A percentile compares a stretch with the other conserved stretches of the same genome.
These are phyloP conservation scores for Xylaria nigripes DNA, from an alignment of 495 filamentous ascomycete genomes.

Conservation along the genomic window DNA sequence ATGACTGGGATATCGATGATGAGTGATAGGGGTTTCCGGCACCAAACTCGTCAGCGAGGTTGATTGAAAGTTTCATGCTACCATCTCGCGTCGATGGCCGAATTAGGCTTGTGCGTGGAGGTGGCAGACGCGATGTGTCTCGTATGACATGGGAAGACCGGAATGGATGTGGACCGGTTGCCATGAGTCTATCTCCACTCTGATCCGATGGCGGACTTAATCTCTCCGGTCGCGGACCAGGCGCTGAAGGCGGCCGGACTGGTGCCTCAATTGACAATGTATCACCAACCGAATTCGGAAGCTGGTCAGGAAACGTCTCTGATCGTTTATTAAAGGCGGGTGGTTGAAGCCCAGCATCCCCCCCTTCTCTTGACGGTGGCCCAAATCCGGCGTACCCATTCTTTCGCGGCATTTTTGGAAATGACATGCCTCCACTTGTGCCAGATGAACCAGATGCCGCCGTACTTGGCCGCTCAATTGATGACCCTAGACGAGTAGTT, in stretches of 20 bases:
- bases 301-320: slow-evolving; percentile 52
- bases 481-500: slow-evolving; percentile 18
- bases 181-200: slow-evolving; percentile 12
- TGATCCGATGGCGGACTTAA: slow-evolving; percentile 27
- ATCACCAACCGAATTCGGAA: slow-evolving; percentile 34
- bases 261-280: slow-evolving; percentile 21
- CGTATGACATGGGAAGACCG: slow-evolving; percentile 39
- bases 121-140: slow-evolving; percentile 41
- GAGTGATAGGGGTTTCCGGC: slow-evolving; percentile 52
- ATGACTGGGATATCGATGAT: slow-evolving; percentile 58
- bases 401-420: slow-evolving; percentile 34
- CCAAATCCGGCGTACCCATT: slow-evolving; percentile 47
- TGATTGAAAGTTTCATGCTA: slow-evolving; percentile 23
- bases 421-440: slow-evolving; percentile 26
- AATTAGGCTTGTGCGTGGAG: slow-evolving; percentile 39
- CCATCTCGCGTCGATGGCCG: slow-evolving; percentile 31
- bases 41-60: slow-evolving; percentile 45
- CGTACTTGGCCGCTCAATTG: slow-evolving; percentile 30
- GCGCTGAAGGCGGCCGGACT: slow-evolving; percentile 41
- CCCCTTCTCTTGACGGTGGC: slow-evolving; percentile 24
- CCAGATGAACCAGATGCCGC: slow-evolving; percentile 35
- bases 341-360: slow-evolving; percentile 29
- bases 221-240: slow-evolving; percentile 31
- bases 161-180: slow-evolving; percentile 24
- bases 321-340: slow-evolving; percentile 39